Evolutionary conservation across 2,329 filamentous ascomycete species (phyloP), one percentile per base, ranked within the genome.

Genomic region (Colletotrichum agaves): DNA sequence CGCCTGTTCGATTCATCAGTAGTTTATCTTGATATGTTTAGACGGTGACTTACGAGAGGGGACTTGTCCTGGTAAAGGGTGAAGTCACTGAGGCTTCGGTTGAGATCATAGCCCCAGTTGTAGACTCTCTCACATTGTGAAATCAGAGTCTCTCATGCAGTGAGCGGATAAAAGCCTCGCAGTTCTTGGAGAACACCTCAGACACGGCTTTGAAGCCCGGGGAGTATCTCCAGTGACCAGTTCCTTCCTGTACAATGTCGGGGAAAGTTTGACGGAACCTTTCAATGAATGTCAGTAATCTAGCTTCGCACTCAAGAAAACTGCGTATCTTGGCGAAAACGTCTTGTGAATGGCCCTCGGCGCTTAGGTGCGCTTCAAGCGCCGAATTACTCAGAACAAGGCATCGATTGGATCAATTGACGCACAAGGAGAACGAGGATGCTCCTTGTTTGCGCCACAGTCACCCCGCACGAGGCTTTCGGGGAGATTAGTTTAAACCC

Each of bases 241-340:
- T 80, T 70, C 69, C 84, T 57, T 69, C 75, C 69, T 71, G 78
- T 69, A 69, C 79, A 57, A 86, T 81, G 12, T 63, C 61, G 3
- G 74, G 73, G 60, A 88, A 85, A 1, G 88, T 79, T 72, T 83
- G 74, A 60, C 85, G 84, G 78, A 89, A 88, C 17, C 89, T 63
- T 23, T 15, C 7, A 21, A 46, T 31, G 17, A 4, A 3, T 35
- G n/a, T 47, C 17, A 44, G 23, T 12, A 58, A 39, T 11, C 31
- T 31, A 7, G 27, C n/a, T 35, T 53, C 33, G 11, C 33, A 15
- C 0, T 39, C 17, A 39, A 53, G 33, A 1, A 1, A 19, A 21
- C 21, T 15, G 49, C 15, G 0, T 15, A 39, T 35, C 13, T 17
- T 23, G 11, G 21, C 35, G 13, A 39, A 17, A 27, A 27, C 27